A percentile compares a stretch with the other conserved stretches of the same genome.
phyloP scores from a whole-genome alignment of 2,329 filamentous ascomycete genomes.

The Epichloe coenophiala region DNA sequence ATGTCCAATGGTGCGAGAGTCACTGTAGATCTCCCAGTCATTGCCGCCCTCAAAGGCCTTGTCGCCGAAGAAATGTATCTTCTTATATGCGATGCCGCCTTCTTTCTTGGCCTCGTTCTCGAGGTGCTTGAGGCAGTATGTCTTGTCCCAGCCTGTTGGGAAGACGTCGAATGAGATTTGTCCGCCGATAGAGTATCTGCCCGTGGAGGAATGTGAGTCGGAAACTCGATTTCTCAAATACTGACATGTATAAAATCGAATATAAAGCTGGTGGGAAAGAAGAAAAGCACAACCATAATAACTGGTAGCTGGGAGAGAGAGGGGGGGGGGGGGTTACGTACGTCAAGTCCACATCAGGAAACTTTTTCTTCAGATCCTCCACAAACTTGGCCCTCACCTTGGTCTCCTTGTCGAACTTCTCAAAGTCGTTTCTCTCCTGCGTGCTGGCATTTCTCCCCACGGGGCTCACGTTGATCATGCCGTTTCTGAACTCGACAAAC shows the following conservation, averaged over 20 bases:
- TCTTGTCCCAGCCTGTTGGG: constrained; percentile 96
- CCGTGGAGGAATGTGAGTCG: too few species aligned
- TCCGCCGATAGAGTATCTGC: constrained; percentile 81
- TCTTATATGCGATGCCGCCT: constrained; percentile 65
- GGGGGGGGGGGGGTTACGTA: constrained; percentile 19
- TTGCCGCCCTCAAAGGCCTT: constrained; percentile 87
- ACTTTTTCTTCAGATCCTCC: constrained; percentile 61
- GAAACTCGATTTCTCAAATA: too few species aligned
- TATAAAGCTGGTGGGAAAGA: not conserved
- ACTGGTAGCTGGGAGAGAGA: too few species aligned
- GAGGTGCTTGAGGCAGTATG: constrained; percentile 82
- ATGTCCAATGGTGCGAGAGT: constrained; percentile 73
- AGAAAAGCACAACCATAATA: not conserved
- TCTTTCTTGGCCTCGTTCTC: constrained; percentile 62
- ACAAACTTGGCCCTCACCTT: constrained; percentile 69
- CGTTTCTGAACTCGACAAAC: constrained; percentile 80
- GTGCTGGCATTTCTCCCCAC: constrained; percentile 75
- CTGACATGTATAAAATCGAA: not conserved
- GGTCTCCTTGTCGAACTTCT: constrained; percentile 66
- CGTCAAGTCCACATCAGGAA: constrained; percentile 74
- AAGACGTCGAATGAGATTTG: constrained; percentile 99
- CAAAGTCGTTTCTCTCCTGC: constrained; percentile 69
- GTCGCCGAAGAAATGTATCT: constrained; percentile 96
- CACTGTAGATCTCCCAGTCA: constrained; percentile 86
- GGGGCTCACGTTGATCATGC: constrained; percentile 79